Evolutionary conservation across 2,329 filamentous ascomycete genomes (phyloP).

Genomic region (Dothiorella sarmentorum): DNA sequence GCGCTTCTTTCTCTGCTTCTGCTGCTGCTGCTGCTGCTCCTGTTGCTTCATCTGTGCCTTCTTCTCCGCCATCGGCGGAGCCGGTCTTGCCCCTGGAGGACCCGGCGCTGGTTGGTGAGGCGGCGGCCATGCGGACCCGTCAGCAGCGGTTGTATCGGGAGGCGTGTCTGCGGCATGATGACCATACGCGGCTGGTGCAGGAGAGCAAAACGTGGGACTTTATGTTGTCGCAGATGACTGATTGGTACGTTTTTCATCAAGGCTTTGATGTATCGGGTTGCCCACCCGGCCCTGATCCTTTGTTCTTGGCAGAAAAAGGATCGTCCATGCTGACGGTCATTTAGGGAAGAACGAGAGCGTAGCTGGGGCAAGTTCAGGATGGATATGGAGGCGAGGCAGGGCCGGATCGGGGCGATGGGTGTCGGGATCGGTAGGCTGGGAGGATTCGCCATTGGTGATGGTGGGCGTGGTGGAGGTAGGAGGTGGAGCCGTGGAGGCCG

Average conservation of each 20-base stretch:
- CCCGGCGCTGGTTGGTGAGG: constrained; percentile 64
- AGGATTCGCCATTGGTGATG: constrained; percentile 2
- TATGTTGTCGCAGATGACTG: constrained; percentile 41
- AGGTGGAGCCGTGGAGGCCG: no score
- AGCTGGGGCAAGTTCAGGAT: constrained; percentile 25
- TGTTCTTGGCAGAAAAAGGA: constrained; percentile 18
- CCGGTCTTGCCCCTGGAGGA: constrained; percentile 59
- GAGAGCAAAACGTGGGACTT: constrained; percentile 42
- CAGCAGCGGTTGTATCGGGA: constrained; percentile 54
- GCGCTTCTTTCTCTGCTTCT: not conserved
- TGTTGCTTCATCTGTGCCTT: constrained; percentile 8
- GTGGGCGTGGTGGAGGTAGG: not conserved
- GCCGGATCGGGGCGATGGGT: constrained; percentile 7
- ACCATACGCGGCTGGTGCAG: constrained; percentile 25
- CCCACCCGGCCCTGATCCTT: no score
- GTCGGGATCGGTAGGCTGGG: not conserved
- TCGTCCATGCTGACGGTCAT: not conserved
- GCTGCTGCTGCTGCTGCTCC: not conserved
- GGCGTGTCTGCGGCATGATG: constrained; percentile 36
- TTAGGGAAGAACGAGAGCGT: constrained; percentile 22
- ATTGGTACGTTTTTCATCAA: constrained; percentile 30
- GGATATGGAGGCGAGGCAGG: not conserved
- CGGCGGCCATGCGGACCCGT: constrained; percentile 57
- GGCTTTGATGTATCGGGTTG: no score
- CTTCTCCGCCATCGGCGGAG: not conserved